phyloP scores from a whole-genome alignment of 139 green algal genomes.

The Tetraselmis chui region DNA sequence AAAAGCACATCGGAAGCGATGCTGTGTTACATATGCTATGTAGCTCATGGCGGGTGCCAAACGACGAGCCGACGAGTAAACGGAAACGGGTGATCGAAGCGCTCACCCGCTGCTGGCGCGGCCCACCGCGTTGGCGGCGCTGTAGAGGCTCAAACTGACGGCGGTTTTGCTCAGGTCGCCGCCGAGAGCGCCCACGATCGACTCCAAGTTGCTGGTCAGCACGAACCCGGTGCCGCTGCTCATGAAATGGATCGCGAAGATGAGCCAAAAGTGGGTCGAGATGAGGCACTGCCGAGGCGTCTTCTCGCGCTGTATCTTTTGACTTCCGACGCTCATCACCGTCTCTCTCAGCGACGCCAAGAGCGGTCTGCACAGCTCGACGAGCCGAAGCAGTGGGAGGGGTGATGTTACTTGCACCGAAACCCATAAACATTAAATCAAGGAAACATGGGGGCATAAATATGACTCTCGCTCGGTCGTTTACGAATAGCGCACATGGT shows the following conservation, averaged over 20 bases:
- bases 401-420: too few species aligned
- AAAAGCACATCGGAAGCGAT: too few species aligned
- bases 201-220: neutral
- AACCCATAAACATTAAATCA: too few species aligned
- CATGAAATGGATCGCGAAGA: neutral
- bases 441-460: too few species aligned
- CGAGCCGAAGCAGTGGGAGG: too few species aligned
- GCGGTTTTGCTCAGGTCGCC: neutral
- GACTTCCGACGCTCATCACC: neutral
- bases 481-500: too few species aligned
- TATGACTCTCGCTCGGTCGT: too few species aligned
- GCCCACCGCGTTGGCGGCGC: neutral
- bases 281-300: neutral
- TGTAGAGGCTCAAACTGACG: neutral
- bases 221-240: neutral
- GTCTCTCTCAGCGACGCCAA: neutral
- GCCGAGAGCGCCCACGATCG: neutral
- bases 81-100: neutral
- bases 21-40: too few species aligned
- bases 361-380: neutral
- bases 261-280: neutral
- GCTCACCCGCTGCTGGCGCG: neutral
- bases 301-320: neutral
- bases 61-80: too few species aligned
- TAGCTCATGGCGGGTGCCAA: too few species aligned